A percentile compares a stretch with the other conserved stretches of the same genome.
phyloP scores from a whole-genome alignment of 495 filamentous ascomycete species.

The Penicillium alfredii region DNA sequence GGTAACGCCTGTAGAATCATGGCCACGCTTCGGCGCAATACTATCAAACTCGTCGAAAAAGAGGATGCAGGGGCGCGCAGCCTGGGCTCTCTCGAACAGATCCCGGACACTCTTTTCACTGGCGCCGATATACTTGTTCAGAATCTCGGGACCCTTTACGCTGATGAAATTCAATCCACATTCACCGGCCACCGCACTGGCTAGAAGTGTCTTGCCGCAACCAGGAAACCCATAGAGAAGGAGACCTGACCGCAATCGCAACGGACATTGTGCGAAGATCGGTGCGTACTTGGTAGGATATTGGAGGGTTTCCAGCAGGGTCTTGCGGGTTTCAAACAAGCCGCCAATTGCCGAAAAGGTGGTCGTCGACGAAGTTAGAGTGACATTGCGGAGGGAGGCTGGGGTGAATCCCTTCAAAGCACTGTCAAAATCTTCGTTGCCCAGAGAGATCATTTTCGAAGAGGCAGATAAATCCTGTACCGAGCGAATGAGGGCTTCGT shows the following conservation, averaged over 20 bases:
- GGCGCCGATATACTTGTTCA: constrained; percentile 98
- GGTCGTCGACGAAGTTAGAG: constrained; percentile 80
- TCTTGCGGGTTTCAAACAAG: constrained; percentile 74
- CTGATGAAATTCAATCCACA: constrained; percentile 97
- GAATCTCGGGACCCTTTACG: constrained; percentile 94
- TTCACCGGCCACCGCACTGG: constrained; percentile 89
- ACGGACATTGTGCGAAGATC: constrained; percentile 91
- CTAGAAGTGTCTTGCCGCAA: constrained; percentile 92
- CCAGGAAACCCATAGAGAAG: constrained; percentile 93
- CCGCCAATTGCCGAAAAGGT: constrained; percentile 90
- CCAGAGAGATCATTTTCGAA: constrained; percentile 52
- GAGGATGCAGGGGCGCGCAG: constrained; percentile 83
- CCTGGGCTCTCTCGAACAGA: constrained; percentile 85
- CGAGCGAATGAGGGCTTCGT: constrained; percentile 81
- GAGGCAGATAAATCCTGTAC: constrained; percentile 32
- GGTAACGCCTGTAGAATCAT: constrained; percentile 93
- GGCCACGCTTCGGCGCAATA: constrained; percentile 93
- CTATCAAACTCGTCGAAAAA: constrained; percentile 99
- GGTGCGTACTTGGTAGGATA: constrained; percentile 98
- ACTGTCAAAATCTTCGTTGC: constrained; percentile 65
- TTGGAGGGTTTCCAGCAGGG: constrained; percentile 86
- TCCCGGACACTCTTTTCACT: constrained; percentile 93
- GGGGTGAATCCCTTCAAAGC: constrained; percentile 91
- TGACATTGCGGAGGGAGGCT: constrained; percentile 87
- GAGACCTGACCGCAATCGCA: constrained; percentile 85